These are phyloP conservation scores for Ophiosphaerella korrae DNA, from an alignment of 2,329 filamentous ascomycete species.

Conservation along the genomic window DNA sequence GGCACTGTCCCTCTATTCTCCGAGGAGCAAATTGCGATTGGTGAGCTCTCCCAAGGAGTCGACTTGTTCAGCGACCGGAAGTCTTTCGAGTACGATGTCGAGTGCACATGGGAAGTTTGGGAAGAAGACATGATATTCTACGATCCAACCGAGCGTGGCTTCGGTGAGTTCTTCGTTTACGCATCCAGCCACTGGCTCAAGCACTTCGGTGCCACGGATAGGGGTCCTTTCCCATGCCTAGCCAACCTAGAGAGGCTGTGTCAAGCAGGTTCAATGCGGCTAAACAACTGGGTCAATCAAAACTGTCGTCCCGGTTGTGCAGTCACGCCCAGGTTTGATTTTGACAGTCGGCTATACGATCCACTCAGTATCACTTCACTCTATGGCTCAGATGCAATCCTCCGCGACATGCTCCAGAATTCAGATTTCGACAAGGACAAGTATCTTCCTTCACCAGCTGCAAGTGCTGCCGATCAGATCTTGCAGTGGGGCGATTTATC, in stretches of 20 bases:
- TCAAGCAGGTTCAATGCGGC: too few relatives aligned
- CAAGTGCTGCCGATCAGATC: conserved; percentile 10
- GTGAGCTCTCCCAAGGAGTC: conserved; percentile 8
- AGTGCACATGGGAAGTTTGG: conserved; percentile 13
- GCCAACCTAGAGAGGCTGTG: too few relatives aligned
- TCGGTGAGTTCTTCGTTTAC: conserved; percentile 13
- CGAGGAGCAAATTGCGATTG: conserved; percentile 1
- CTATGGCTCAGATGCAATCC: conserved; percentile 9
- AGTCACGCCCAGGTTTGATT: conserved; percentile 3
- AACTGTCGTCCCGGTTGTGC: too few relatives aligned
- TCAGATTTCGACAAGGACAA: conserved; percentile 5
- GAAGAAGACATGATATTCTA: conserved; percentile 16
- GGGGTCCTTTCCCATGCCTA: too few relatives aligned
- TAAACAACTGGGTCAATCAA: too few relatives aligned
- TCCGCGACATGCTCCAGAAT: conserved; percentile 11
- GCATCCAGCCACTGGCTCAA: too few relatives aligned
- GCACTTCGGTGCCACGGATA: too few relatives aligned
- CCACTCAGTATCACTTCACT: conserved; percentile 11
- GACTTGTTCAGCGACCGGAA: conserved; percentile 9
- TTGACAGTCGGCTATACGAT: conserved; percentile 13
- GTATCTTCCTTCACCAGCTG: conserved; percentile 9
- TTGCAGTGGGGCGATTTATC: conserved; percentile 14
- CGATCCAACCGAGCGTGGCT: conserved; percentile 13
- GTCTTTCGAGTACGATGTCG: conserved; percentile 10
- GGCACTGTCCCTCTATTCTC: not conserved